These are phyloP conservation scores for Rhododendron henanense DNA, from an alignment of 148 eudicot species.

Conservation along the genomic window DNA sequence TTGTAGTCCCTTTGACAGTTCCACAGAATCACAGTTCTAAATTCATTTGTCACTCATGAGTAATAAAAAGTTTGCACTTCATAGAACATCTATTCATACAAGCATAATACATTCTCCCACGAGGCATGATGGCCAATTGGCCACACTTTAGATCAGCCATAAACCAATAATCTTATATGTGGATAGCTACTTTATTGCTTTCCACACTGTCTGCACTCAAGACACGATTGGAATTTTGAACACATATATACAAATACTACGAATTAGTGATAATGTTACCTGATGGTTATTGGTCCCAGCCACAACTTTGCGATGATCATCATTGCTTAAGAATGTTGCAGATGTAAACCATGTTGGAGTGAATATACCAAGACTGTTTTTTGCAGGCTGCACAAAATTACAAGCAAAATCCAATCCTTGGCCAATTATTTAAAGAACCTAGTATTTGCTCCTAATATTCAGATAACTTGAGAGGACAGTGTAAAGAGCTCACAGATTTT, in stretches of 20 bases:
- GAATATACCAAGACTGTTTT: slow-evolving; percentile 82
- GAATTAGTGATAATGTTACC: slow-evolving; percentile 41
- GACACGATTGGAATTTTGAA: neutral
- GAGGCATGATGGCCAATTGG: neutral
- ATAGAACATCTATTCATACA: neutral
- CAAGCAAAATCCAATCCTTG: slow-evolving; percentile 7
- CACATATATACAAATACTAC: neutral
- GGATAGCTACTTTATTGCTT: neutral
- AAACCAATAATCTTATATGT: neutral
- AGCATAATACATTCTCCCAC: neutral
- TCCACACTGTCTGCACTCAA: neutral
- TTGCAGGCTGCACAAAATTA: slow-evolving; percentile 59
- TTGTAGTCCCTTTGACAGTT: neutral
- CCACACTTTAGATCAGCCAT: neutral
- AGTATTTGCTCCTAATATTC: neutral
- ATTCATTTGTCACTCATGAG: neutral
- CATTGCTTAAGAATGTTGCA: slow-evolving; percentile 68
- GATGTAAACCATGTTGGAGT: slow-evolving; percentile 87
- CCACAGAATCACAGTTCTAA: neutral
- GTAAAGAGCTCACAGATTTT: slow-evolving; percentile 63
- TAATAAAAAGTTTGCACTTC: neutral
- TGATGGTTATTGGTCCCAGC: slow-evolving; percentile 87
- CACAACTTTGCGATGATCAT: slow-evolving; percentile 91
- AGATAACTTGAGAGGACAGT: neutral
- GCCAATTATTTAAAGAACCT: neutral